phyloP scores from a whole-genome alignment of 768 basidiomycete genomes.

The Hygrocybe punicea region DNA sequence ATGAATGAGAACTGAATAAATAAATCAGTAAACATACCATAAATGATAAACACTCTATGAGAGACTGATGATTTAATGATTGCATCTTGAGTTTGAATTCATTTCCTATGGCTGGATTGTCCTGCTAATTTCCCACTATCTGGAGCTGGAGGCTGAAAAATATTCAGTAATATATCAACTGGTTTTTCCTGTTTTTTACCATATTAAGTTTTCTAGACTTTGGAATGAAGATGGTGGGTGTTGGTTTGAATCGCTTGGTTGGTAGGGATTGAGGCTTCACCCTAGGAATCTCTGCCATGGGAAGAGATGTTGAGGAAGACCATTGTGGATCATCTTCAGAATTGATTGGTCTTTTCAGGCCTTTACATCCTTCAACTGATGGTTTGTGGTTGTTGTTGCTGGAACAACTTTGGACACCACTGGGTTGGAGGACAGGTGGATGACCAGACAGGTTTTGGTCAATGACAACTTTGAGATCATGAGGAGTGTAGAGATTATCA shows the following conservation, averaged over 20 bases:
- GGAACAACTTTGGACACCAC: background rate
- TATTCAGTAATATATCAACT: too few species aligned
- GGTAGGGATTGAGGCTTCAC: background rate
- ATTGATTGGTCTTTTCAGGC: background rate
- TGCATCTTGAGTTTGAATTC: too few species aligned
- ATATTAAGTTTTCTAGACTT: background rate
- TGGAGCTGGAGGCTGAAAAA: too few species aligned
- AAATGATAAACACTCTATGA: too few species aligned
- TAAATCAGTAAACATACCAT: too few species aligned
- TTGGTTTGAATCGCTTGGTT: slow-evolving; percentile 8
- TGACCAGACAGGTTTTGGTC: background rate
- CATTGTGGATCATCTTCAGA: background rate
- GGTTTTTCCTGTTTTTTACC: background rate
- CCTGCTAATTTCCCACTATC: too few species aligned
- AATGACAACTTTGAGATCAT: slow-evolving; percentile 24
- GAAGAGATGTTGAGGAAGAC: background rate
- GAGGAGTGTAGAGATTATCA: slow-evolving; percentile 39
- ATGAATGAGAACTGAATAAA: too few species aligned
- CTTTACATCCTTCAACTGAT: background rate
- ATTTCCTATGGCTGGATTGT: too few species aligned
- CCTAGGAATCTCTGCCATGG: background rate
- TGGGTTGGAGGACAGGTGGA: background rate
- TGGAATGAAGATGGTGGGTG: slow-evolving; percentile 9
- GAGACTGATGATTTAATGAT: too few species aligned
- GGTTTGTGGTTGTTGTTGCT: background rate